Conservation (phyloP, 2,329 filamentous ascomycete genomes). For the Cordyceps farinosa region DNA sequence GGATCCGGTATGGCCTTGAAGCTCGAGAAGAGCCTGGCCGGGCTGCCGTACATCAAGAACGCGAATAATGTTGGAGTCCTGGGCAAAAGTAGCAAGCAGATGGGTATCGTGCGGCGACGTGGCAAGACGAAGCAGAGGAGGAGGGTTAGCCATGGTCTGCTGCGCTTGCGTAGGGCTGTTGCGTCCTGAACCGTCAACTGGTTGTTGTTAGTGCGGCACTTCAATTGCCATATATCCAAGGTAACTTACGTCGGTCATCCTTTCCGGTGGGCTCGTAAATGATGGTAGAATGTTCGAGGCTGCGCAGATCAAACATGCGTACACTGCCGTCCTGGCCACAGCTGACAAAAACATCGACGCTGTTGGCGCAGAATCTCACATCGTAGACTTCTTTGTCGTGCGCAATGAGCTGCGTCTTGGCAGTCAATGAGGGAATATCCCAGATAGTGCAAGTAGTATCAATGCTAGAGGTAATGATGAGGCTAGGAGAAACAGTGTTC, state of each 20-base stretch:
- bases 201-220: conserved; percentile 22
- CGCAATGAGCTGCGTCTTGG: conserved; percentile 96
- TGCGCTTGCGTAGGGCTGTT: conserved; percentile 73
- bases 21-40: conserved; percentile 88
- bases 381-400: conserved; percentile 99
- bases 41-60: conserved; percentile 96
- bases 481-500: conserved; percentile 93
- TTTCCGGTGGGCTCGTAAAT: conserved; percentile 97
- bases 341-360: conserved; percentile 97
- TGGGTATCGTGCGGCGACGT: conserved; percentile 95
- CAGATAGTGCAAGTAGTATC: conserved; percentile 99
- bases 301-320: conserved; percentile 96
- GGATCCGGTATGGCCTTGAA: conserved; percentile 79
- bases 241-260: conserved; percentile 62
- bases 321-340: conserved; percentile 97
- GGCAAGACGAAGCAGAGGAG: conserved; percentile 74
- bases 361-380: conserved; percentile 95
- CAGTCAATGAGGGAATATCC: conserved; percentile 96
- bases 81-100: conserved; percentile 92
- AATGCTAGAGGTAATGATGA: conserved; percentile 98
- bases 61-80: conserved; percentile 86
- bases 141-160: conserved; percentile 72
- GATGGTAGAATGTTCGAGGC: conserved; percentile 95
- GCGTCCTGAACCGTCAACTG: conserved; percentile 56
- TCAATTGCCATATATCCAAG: not conserved